Percentiles rank a stretch among this genome's conserved stretches.
Conservation (phyloP, 306 rosid species). For the Corylus avellana region DNA sequence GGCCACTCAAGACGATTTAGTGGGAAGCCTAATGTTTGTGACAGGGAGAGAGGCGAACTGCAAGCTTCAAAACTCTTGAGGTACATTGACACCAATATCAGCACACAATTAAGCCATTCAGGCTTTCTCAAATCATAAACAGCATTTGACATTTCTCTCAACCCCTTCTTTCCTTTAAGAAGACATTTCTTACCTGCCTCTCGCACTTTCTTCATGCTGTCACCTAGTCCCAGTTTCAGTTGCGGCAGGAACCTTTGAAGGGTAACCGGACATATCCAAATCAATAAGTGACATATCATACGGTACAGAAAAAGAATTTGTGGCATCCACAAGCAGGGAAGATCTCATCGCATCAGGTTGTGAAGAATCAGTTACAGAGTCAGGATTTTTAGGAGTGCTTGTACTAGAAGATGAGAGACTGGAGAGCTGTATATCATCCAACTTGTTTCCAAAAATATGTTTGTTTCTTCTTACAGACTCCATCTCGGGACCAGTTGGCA, state of each 20-base stretch:
- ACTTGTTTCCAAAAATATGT: constrained; percentile 62
- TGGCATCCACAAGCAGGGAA: constrained; percentile 80
- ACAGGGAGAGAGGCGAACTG: constrained; percentile 19
- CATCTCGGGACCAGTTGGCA: constrained; percentile 97
- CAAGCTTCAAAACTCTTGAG: constrained; percentile 9
- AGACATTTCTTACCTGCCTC: constrained; percentile 32
- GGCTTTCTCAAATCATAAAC: constrained; percentile 33
- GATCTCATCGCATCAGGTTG: constrained; percentile 54
- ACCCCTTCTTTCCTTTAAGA: constrained; percentile 18
- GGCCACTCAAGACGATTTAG: constrained; percentile 43
- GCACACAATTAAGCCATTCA: constrained; percentile 28
- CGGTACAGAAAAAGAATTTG: constrained; percentile 50
- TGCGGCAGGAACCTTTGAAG: constrained; percentile 76
- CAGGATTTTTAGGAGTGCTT: constrained; percentile 51
- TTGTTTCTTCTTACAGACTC: constrained; percentile 81
- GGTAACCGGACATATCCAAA: constrained; percentile 77
- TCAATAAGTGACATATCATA: constrained; percentile 84
- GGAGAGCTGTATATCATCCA: constrained; percentile 85
- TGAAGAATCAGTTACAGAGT: constrained; percentile 32
- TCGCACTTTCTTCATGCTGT: constrained; percentile 26
- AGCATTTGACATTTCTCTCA: constrained; percentile 23
- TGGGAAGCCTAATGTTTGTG: constrained; percentile 30
- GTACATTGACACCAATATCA: constrained; percentile 29
- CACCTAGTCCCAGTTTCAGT: constrained; percentile 50
- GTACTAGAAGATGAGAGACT: constrained; percentile 60